Percentiles rank a stretch among this genome's conserved stretches.
Evolutionary conservation across 805 yeast species (phyloP).

Genomic region (Tetrapisispora iriomotensis): DNA sequence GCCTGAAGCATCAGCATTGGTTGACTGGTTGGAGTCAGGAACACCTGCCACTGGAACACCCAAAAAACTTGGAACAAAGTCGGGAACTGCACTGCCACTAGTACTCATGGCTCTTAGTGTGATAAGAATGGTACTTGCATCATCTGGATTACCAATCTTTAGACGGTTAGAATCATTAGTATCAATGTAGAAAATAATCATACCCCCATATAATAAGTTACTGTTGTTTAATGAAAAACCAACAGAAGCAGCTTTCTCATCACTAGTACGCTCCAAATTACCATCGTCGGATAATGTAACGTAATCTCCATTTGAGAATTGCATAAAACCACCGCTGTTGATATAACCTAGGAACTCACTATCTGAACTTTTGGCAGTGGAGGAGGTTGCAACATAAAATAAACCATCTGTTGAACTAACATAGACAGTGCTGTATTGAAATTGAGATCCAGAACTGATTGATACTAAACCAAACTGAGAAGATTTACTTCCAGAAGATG

Average conservation of each 20-base stretch:
- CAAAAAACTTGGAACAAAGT: slow-evolving; percentile 9
- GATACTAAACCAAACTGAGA: slow-evolving; percentile 30
- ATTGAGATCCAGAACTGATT: slow-evolving; percentile 30
- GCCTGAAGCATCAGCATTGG: too few species aligned
- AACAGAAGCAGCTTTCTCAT: slow-evolving; percentile 17
- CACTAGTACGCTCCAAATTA: slow-evolving; percentile 14
- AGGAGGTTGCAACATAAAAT: not conserved
- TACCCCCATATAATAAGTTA: slow-evolving; percentile 3
- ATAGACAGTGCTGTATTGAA: slow-evolving; percentile 26
- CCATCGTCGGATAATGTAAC: too few species aligned
- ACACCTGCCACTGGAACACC: too few species aligned
- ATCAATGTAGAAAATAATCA: slow-evolving; percentile 26
- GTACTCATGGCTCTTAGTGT: not conserved
- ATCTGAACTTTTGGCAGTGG: too few species aligned
- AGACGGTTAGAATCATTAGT: slow-evolving; percentile 2
- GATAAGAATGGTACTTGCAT: not conserved
- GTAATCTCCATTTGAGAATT: too few species aligned
- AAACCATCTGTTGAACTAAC: slow-evolving; percentile 5
- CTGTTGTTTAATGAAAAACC: slow-evolving; percentile 31
- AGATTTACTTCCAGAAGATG: too few species aligned
- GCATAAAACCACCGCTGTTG: too few species aligned
- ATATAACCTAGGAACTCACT: too few species aligned
- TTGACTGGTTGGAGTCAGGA: too few species aligned
- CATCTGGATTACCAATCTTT: not conserved
- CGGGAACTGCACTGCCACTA: slow-evolving; percentile 14